These are phyloP conservation scores for Luvunga scandens DNA, from an alignment of 345 rosid genomes.

Conservation along the genomic window DNA sequence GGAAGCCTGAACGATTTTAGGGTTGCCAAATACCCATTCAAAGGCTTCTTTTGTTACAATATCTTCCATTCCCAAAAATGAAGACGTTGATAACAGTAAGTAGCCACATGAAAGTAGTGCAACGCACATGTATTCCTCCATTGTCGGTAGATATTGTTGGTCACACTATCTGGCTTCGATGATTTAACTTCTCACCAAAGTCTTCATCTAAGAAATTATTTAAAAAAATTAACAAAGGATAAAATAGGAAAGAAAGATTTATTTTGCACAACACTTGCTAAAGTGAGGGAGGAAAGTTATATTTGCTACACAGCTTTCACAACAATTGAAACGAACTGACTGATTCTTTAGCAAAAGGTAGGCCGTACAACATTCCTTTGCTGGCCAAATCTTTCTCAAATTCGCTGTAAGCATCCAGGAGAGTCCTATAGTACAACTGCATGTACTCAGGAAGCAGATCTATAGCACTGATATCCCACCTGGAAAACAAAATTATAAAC, in stretches of 20 bases:
- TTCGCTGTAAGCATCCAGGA: not conserved
- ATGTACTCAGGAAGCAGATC: conserved; percentile 13
- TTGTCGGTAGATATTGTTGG: conserved; percentile 16
- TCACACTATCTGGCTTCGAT: conserved; percentile 32
- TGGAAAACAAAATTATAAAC: not conserved
- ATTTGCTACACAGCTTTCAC: no score
- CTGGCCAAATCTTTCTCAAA: not conserved
- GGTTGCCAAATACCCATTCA: conserved; percentile 18
- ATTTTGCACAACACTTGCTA: no score
- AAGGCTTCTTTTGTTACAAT: conserved; percentile 16
- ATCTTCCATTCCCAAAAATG: conserved; percentile 29
- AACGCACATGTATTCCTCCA: conserved; percentile 29
- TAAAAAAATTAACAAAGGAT: no score
- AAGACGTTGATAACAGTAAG: conserved; percentile 6
- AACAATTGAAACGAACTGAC: conserved; percentile 5
- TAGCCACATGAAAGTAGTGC: conserved; percentile 12
- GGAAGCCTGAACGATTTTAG: not conserved
- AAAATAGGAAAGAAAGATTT: no score
- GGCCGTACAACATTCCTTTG: not conserved
- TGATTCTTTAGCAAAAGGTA: conserved; percentile 23
- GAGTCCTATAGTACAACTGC: not conserved
- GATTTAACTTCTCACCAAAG: conserved; percentile 15
- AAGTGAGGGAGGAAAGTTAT: no score
- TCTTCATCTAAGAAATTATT: conserved; percentile 20
- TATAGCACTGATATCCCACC: not conserved